Evolutionary conservation across 352 stramenopile species (phyloP).

Genomic region (Phytophthora fragariaefolia): DNA sequence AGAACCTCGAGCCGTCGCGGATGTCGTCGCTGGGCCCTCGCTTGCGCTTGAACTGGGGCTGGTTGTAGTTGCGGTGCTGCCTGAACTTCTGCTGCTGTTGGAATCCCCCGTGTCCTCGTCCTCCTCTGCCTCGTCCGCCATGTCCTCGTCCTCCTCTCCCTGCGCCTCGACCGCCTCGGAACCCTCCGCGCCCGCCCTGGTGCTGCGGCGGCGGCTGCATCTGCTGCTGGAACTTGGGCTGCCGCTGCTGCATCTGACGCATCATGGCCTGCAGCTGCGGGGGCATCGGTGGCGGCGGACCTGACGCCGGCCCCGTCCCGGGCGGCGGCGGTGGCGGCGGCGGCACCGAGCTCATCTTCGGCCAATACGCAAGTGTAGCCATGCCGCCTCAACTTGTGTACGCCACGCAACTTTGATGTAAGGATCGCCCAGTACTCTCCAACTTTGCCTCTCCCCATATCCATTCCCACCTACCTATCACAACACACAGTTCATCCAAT

Average conservation of each 20-base stretch:
- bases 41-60: constrained; percentile 54
- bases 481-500: too few relatives aligned
- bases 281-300: constrained; percentile 37
- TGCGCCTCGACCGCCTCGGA: constrained; percentile 20
- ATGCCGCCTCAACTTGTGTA: too few relatives aligned
- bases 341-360: constrained; percentile 4
- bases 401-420: too few relatives aligned
- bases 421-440: background rate
- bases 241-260: constrained; percentile 52
- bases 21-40: constrained; percentile 49
- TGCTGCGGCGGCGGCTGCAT: constrained; percentile 21
- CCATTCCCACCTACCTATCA: too few relatives aligned
- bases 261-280: constrained; percentile 64
- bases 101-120: constrained; percentile 32
- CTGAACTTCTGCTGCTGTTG: constrained; percentile 28
- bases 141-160: constrained; percentile 28
- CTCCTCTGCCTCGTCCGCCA: constrained; percentile 28
- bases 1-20: constrained; percentile 58
- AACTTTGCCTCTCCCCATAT: too few relatives aligned
- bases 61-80: constrained; percentile 20
- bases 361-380: background rate
- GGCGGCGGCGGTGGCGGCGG: constrained; percentile 31
- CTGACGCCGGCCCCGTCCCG: constrained; percentile 4
- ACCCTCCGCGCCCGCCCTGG: constrained; percentile 22
- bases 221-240: constrained; percentile 49